These are phyloP conservation scores for Groenewaldozyma auringiensis DNA, from an alignment of 1,139 yeast genomes.

Conservation along the genomic window DNA sequence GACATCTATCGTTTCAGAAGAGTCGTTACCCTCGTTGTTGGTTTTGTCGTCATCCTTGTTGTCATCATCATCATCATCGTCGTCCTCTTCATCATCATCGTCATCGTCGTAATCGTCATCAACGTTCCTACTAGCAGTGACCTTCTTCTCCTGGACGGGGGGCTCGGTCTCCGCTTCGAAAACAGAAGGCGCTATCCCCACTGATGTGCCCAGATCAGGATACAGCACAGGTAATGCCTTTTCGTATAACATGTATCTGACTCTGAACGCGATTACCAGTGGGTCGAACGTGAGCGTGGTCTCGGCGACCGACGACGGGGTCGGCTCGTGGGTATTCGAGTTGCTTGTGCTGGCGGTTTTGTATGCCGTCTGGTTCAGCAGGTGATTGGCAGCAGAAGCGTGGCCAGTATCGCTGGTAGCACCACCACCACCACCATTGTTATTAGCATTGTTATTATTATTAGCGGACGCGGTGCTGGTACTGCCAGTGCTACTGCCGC, in stretches of 20 bases:
- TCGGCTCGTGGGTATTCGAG: slow-evolving; percentile 6
- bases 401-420: slow-evolving; percentile 1
- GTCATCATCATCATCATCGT: slow-evolving; percentile 10
- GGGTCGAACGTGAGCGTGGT: slow-evolving; percentile 25
- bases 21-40: slow-evolving; percentile 9
- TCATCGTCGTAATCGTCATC: slow-evolving; percentile 28
- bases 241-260: slow-evolving; percentile 37
- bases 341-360: slow-evolving; percentile 8
- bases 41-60: slow-evolving; percentile 8
- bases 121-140: slow-evolving; percentile 15
- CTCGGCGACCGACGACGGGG: slow-evolving; percentile 7
- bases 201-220: slow-evolving; percentile 21
- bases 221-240: slow-evolving; percentile 28
- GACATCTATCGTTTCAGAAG: background rate
- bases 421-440: slow-evolving; percentile 1
- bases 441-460: slow-evolving; percentile 6
- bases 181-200: slow-evolving; percentile 24
- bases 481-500: background rate
- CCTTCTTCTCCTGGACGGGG: slow-evolving; percentile 12
- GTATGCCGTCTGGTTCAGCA: slow-evolving; percentile 4
- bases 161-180: slow-evolving; percentile 28
- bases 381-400: slow-evolving; percentile 4
- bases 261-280: slow-evolving; percentile 32
- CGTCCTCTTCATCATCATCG: slow-evolving; percentile 22
- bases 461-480: background rate